These are phyloP conservation scores for Nematocida sp. DNA, from an alignment of 371 early-diverging fungal genomes.

Conservation along the genomic window DNA sequence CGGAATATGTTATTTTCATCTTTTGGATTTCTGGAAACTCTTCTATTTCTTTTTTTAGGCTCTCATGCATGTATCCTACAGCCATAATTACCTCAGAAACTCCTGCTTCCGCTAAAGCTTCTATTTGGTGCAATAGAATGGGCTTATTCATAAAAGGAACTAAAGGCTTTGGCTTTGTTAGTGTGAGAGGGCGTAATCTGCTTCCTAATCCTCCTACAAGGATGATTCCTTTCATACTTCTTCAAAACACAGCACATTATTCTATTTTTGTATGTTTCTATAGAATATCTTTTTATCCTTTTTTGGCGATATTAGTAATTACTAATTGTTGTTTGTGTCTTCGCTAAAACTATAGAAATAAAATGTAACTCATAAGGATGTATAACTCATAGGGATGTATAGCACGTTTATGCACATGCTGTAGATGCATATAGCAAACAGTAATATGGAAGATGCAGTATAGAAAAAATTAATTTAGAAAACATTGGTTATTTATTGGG, in stretches of 20 bases:
- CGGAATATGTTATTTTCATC: slow-evolving; percentile 85
- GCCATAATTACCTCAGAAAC: slow-evolving; percentile 92
- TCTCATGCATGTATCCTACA: slow-evolving; percentile 86
- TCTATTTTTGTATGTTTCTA: slow-evolving; percentile 9
- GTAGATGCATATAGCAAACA: too few species aligned
- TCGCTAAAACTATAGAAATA: too few species aligned
- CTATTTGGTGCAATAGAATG: slow-evolving; percentile 96
- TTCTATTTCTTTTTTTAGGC: slow-evolving; percentile 75
- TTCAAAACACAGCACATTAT: slow-evolving; percentile 16
- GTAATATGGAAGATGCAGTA: too few species aligned
- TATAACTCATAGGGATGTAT: too few species aligned
- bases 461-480: too few species aligned
- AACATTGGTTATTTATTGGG: too few species aligned
- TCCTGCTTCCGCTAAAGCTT: slow-evolving; percentile 86
- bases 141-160: slow-evolving; percentile 96
- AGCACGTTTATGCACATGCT: too few species aligned
- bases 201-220: slow-evolving; percentile 98
- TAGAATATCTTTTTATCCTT: too few species aligned
- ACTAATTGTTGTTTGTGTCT: too few species aligned
- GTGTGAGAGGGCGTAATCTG: slow-evolving; percentile 89
- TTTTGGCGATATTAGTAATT: too few species aligned
- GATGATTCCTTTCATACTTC: slow-evolving; percentile 77
- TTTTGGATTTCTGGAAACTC: slow-evolving; percentile 72
- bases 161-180: slow-evolving; percentile 92
- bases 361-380: too few species aligned